phyloP scores from a whole-genome alignment of 139 green algal genomes.

The Coccomyxa sp. region DNA sequence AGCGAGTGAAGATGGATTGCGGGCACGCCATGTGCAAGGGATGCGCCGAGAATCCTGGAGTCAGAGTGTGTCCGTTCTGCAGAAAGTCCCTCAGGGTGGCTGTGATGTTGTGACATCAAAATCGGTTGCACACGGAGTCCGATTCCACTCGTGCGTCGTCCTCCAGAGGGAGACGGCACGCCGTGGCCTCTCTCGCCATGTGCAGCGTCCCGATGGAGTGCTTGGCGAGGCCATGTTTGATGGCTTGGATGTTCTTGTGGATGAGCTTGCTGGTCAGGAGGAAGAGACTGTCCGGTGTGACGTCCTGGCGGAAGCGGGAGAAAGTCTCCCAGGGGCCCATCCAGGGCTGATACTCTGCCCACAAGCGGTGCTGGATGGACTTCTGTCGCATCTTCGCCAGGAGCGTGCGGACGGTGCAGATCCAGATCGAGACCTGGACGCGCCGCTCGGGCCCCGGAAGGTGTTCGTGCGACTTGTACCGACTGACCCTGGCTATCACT shows the following conservation, averaged over 20 bases:
- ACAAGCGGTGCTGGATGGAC: background rate
- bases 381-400: background rate
- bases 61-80: background rate
- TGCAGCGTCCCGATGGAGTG: background rate
- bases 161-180: background rate
- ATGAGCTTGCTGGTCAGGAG: background rate
- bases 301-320: background rate
- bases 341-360: background rate
- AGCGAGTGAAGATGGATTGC: background rate
- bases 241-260: background rate
- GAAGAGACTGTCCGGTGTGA: background rate
- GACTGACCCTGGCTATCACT: background rate
- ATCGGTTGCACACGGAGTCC: background rate
- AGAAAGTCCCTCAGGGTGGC: background rate
- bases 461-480: background rate
- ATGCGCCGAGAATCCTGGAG: background rate
- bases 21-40: background rate
- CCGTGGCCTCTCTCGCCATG: background rate
- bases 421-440: background rate
- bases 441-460: background rate
- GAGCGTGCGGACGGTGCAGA: background rate
- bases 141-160: background rate
- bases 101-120: background rate
- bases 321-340: background rate
- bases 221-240: background rate